phyloP scores from a whole-genome alignment of 129 eudicot genomes.

The sunflower (Helianthus annuus) region DNA sequence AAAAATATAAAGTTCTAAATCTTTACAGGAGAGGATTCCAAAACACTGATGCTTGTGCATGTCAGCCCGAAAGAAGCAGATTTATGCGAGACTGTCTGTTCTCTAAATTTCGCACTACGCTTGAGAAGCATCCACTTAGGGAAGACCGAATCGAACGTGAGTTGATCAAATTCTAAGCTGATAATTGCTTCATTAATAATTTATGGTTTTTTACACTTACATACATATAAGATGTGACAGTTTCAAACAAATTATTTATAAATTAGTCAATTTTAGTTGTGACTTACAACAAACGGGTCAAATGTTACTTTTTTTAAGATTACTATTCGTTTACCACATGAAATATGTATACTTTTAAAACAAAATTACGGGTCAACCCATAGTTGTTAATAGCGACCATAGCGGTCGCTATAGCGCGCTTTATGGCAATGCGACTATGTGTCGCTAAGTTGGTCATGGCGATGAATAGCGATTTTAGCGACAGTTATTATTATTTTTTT shows the following conservation, averaged over 20 bases:
- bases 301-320: neutral
- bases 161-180: conserved; percentile 19
- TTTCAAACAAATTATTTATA: neutral
- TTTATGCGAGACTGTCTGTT: conserved; percentile 65
- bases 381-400: no score
- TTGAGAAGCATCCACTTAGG: conserved; percentile 46
- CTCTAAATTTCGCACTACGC: conserved; percentile 55
- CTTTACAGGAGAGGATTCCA: conserved; percentile 64
- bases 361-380: no score
- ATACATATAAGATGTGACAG: neutral
- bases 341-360: no score
- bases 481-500: no score
- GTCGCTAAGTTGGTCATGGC: no score
- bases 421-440: no score
- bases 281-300: neutral
- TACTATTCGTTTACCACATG: neutral
- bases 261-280: neutral
- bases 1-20: neutral
- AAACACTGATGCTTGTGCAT: conserved; percentile 72
- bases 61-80: conserved; percentile 74
- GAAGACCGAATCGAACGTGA: conserved; percentile 37
- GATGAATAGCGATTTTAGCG: no score
- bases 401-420: no score
- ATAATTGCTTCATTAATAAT: neutral
- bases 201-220: neutral